Evolutionary conservation across 495 filamentous ascomycete genomes (phyloP).

Genomic region (Schizothecium vesticola): DNA sequence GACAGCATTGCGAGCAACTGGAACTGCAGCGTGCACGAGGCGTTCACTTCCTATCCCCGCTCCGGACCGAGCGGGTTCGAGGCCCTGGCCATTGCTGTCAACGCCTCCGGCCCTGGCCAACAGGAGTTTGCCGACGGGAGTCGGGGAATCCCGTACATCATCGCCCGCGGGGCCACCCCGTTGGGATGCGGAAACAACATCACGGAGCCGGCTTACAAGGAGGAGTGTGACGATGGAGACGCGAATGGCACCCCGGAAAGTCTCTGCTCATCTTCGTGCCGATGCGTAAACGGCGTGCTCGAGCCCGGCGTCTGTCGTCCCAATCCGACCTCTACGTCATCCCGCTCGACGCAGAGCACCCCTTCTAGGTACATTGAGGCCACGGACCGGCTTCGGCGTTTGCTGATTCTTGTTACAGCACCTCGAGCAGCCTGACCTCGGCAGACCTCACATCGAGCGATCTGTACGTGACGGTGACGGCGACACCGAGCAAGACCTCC

Average conservation of each 20-base stretch:
- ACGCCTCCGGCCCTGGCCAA: slow-evolving; percentile 33
- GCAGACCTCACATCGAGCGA: slow-evolving; percentile 12
- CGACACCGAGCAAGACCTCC: slow-evolving; percentile 9
- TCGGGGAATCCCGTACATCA: slow-evolving; percentile 45
- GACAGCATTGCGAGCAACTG: slow-evolving; percentile 41
- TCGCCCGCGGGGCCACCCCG: slow-evolving; percentile 45
- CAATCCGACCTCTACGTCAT: slow-evolving; percentile 15
- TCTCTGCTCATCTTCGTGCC: slow-evolving; percentile 40
- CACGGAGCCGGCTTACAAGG: slow-evolving; percentile 32
- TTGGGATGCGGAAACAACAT: slow-evolving; percentile 43
- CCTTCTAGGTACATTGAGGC: slow-evolving; percentile 16
- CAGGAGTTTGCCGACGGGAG: slow-evolving; percentile 39
- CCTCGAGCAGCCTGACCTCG: slow-evolving; percentile 2
- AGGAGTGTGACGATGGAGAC: slow-evolving; percentile 44
- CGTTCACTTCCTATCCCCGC: slow-evolving; percentile 41
- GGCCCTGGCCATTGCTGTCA: slow-evolving; percentile 43
- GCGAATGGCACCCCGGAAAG: slow-evolving; percentile 34
- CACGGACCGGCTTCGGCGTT: background rate
- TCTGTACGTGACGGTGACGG: slow-evolving; percentile 6
- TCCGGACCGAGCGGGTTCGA: slow-evolving; percentile 38
- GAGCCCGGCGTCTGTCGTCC: slow-evolving; percentile 24
- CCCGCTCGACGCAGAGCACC: slow-evolving; percentile 12
- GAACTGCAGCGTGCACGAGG: slow-evolving; percentile 47
- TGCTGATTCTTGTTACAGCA: slow-evolving; percentile 4
- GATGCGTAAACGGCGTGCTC: slow-evolving; percentile 28